Percentiles rank a stretch among this genome's conserved stretches.
These are phyloP conservation scores for Penicillium egyptiacum DNA, from an alignment of 495 filamentous ascomycete genomes.

Conservation along the genomic window DNA sequence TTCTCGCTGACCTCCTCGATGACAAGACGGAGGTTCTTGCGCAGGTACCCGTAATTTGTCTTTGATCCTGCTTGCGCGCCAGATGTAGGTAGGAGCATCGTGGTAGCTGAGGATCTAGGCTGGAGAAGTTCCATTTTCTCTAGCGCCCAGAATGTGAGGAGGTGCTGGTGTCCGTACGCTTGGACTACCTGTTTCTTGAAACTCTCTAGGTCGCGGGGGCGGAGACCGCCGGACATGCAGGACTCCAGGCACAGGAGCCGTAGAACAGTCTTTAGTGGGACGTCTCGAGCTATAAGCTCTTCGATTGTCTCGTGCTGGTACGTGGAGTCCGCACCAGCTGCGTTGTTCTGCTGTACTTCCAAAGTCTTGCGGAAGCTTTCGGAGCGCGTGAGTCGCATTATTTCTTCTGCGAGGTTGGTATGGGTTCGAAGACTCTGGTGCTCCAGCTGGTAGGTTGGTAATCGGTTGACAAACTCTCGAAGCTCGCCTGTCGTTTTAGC, in stretches of 20 bases:
- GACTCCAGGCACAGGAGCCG: conserved; percentile 89
- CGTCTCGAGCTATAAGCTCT: conserved; percentile 85
- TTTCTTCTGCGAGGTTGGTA: conserved; percentile 89
- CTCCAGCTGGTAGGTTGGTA: conserved; percentile 90
- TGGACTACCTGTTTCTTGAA: conserved; percentile 87
- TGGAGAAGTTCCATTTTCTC: conserved; percentile 87
- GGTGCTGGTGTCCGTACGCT: conserved; percentile 91
- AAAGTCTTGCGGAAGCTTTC: conserved; percentile 85
- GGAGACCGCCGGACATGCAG: conserved; percentile 83
- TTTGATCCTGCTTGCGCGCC: conserved; percentile 60
- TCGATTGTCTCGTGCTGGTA: conserved; percentile 88
- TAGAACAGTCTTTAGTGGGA: conserved; percentile 74
- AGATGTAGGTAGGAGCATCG: conserved; percentile 66
- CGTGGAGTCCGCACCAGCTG: conserved; percentile 84
- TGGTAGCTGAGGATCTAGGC: conserved; percentile 65
- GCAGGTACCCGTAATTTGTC: conserved; percentile 87
- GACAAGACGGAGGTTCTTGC: conserved; percentile 82
- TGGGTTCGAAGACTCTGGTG: conserved; percentile 89
- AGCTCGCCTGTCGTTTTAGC: conserved; percentile 87
- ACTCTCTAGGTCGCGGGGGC: conserved; percentile 79
- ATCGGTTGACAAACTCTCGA: conserved; percentile 84
- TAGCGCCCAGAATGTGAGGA: conserved; percentile 83
- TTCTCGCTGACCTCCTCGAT: conserved; percentile 97
- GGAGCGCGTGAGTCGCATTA: conserved; percentile 83
- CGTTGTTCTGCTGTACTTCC: conserved; percentile 94